Conservation (phyloP, 345 rosid genomes). For the Sonneratia caseolaris region DNA sequence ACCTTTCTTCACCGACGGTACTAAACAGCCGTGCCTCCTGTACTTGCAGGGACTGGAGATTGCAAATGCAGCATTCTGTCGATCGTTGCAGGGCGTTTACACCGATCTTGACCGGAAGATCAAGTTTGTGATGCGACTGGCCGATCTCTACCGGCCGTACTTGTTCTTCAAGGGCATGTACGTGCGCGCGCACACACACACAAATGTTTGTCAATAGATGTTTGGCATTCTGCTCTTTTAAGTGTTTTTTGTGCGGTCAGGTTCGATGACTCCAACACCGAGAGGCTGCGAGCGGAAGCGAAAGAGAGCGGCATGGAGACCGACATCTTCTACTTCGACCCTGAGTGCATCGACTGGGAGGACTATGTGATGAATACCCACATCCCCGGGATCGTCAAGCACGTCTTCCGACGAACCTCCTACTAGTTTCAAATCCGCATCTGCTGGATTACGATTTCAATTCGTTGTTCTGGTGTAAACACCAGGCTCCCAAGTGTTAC, state of each 20-base stretch:
- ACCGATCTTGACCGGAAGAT: conserved; percentile 11
- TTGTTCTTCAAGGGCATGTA: conserved; percentile 23
- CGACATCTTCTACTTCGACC: conserved; percentile 41
- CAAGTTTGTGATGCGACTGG: conserved; percentile 22
- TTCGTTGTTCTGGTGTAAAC: too few species aligned
- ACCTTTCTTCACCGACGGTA: too few species aligned
- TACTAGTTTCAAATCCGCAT: too few species aligned
- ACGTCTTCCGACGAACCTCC: conserved; percentile 29
- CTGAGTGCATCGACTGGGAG: conserved; percentile 52
- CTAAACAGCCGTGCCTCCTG: too few species aligned
- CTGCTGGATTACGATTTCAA: too few species aligned
- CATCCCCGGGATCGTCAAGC: conserved; percentile 52
- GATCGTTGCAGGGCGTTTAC: conserved; percentile 6
- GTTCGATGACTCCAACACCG: conserved; percentile 55
- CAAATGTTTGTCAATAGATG: neutral
- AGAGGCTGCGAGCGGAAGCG: conserved; percentile 28
- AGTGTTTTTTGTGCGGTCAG: conserved; percentile 17
- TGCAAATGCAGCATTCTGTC: conserved; percentile 13
- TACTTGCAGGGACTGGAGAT: conserved; percentile 10
- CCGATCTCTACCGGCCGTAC: conserved; percentile 29
- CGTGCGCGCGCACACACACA: neutral
- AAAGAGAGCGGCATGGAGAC: conserved; percentile 23
- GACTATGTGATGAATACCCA: conserved; percentile 48
- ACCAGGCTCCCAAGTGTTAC: too few species aligned
- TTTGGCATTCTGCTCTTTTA: neutral